These are phyloP conservation scores for Fusarium anthophilum DNA, from an alignment of 2,329 filamentous ascomycete genomes.

Conservation along the genomic window DNA sequence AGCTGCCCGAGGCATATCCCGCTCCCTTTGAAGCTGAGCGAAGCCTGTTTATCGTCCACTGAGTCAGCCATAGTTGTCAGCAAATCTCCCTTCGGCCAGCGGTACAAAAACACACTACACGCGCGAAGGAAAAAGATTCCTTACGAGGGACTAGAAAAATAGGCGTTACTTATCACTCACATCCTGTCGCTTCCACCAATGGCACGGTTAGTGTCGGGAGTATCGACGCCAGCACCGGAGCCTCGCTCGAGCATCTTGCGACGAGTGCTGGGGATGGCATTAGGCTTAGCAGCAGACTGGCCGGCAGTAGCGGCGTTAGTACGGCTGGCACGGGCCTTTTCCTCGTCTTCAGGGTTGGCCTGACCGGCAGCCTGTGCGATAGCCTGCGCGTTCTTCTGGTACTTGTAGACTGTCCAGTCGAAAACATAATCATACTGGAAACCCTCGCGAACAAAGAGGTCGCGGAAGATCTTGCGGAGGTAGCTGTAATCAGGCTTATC, in stretches of 20 bases:
- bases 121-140: constrained; percentile 84
- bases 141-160: constrained; percentile 76
- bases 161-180: constrained; percentile 78
- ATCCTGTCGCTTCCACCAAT: constrained; percentile 89
- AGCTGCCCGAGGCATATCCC: constrained; percentile 55
- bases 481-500: constrained; percentile 99
- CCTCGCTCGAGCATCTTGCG: constrained; percentile 84
- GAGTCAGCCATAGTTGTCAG: constrained; percentile 82
- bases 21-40: constrained; percentile 82
- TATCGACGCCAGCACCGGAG: constrained; percentile 67
- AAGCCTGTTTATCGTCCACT: constrained; percentile 86
- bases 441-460: constrained; percentile 97
- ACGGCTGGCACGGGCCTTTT: constrained; percentile 76
- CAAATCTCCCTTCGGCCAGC: constrained; percentile 77
- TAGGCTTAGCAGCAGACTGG: constrained; percentile 73
- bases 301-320: constrained; percentile 72
- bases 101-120: constrained; percentile 74
- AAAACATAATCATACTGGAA: constrained; percentile 99
- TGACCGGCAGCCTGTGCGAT: constrained; percentile 83
- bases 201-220: constrained; percentile 77
- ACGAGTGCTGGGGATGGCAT: constrained; percentile 79
- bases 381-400: constrained; percentile 98
- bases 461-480: constrained; percentile 99
- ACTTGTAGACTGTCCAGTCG: constrained; percentile 99
- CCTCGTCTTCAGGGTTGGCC: constrained; percentile 75